These are phyloP conservation scores for Aspergillus nidulans DNA, from an alignment of 495 filamentous ascomycete species.

Conservation along the genomic window DNA sequence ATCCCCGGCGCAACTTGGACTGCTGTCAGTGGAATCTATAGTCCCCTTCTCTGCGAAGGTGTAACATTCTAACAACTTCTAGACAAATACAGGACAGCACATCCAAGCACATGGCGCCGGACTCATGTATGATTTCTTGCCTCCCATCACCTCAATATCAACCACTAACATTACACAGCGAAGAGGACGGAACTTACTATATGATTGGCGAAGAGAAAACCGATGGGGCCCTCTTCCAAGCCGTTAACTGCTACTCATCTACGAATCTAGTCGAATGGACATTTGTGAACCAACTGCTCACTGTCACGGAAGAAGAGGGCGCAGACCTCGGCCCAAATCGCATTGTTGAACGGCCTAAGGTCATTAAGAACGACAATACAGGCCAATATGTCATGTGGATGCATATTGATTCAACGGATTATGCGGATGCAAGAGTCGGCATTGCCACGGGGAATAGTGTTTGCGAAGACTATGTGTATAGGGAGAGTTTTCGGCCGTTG, in stretches of 20 bases:
- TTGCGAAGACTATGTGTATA: conserved; percentile 50
- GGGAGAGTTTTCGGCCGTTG: conserved; percentile 34
- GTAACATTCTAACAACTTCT: not conserved
- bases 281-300: conserved; percentile 52
- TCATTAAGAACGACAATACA: conserved; percentile 54
- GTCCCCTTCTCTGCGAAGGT: no score
- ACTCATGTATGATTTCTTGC: not conserved
- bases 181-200: conserved; percentile 55
- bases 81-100: conserved; percentile 29
- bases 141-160: not conserved
- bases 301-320: conserved; percentile 37
- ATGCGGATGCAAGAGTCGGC: conserved; percentile 60
- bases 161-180: conserved; percentile 21
- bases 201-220: conserved; percentile 65
- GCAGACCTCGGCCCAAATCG: conserved; percentile 56
- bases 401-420: conserved; percentile 61
- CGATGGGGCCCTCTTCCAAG: conserved; percentile 52
- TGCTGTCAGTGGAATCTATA: not conserved
- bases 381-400: conserved; percentile 56
- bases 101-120: conserved; percentile 53
- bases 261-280: conserved; percentile 58
- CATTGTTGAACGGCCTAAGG: conserved; percentile 63
- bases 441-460: conserved; percentile 55
- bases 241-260: conserved; percentile 51
- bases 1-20: conserved; percentile 20